Percentiles rank a stretch among this genome's conserved stretches.
These are phyloP conservation scores for Psidium guajava DNA, from an alignment of 345 rosid species.

Conservation along the genomic window DNA sequence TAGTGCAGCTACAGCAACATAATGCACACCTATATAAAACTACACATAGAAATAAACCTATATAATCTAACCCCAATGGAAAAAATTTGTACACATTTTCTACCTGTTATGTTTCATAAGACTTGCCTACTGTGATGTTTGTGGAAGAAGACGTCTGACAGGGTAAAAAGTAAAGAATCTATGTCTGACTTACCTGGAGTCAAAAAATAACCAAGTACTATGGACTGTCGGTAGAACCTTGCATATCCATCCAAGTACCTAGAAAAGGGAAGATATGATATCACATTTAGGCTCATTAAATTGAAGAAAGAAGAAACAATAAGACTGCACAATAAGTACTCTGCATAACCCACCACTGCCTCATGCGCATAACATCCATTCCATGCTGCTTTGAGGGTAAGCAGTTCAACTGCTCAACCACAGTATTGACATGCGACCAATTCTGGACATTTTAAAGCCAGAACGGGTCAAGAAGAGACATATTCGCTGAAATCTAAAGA, in stretches of 20 bases:
- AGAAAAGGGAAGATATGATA: background rate
- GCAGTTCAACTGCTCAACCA: slow-evolving; percentile 49
- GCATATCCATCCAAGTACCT: slow-evolving; percentile 89
- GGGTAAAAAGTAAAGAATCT: background rate
- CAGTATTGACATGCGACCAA: slow-evolving; percentile 58
- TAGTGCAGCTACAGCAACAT: background rate
- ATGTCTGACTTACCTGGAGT: slow-evolving; percentile 53
- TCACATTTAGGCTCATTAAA: background rate
- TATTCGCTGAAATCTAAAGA: background rate
- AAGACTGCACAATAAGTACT: background rate
- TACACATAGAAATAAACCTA: background rate
- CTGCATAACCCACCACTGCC: slow-evolving; percentile 45
- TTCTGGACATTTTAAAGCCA: slow-evolving; percentile 36
- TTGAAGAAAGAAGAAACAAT: background rate
- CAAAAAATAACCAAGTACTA: slow-evolving; percentile 58
- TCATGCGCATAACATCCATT: slow-evolving; percentile 80
- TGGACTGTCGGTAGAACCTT: slow-evolving; percentile 65
- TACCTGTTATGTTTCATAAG: background rate
- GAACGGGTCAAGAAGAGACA: background rate
- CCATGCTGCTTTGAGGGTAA: slow-evolving; percentile 77
- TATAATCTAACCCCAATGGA: background rate
- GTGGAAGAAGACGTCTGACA: background rate
- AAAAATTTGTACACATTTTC: background rate
- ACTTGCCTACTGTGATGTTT: background rate
- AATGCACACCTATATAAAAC: background rate